Base-by-base conservation (phyloP, 176 grass and related monocot genomes). In the Triticum dicoccoides region DNA sequence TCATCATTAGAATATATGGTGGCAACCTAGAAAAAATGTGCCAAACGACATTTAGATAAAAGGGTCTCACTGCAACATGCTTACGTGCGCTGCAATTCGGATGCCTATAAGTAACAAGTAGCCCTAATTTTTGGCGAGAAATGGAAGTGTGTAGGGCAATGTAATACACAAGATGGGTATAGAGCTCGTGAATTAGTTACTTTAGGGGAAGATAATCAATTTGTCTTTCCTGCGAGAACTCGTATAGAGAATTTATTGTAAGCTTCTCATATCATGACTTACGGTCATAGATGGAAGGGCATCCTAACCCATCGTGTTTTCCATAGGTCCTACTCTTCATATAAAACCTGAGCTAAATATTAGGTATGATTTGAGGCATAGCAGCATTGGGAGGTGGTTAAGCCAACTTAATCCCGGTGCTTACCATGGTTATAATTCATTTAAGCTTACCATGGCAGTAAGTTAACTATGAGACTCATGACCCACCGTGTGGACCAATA, bases 261-360 rank as follows among this genome's bases (percentile, higher is more conserved):
- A 8, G 20, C 18, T 82, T 27, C 15, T 54, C 51, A 54, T 54
- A 58, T 56, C 11, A 49, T 82, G 44, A 15, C 21, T 34, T 74
- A 15, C 65, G 11, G 47, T 76, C 42, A 34, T 84, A 80, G 5
- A 80, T 73, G 25, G 69, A 66, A 87, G 69, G 3, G n/a, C 13
- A 52, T 21, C 69, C 11, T 63, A 63, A 62, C 49, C 23, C 70
- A 33, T 84, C 44, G 34, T 65, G 17, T 61, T 41, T 84, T 75
- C 17, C 44, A 47, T 59, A 23, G 5, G 37, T 34, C 65, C 54
- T 78, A 63, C 35, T 77, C n/a, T 51, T 17, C 63, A 27, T 82
- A 86, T 23, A 21, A 78, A 59, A 44, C 35, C 14, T 83, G 41
- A 51, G 27, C 27, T 51, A 30, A 41, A 82, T 86, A 25, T 70